phyloP scores from a whole-genome alignment of 1,284 basidiomycete species.

The Leccinum brunneo-olivaceum region DNA sequence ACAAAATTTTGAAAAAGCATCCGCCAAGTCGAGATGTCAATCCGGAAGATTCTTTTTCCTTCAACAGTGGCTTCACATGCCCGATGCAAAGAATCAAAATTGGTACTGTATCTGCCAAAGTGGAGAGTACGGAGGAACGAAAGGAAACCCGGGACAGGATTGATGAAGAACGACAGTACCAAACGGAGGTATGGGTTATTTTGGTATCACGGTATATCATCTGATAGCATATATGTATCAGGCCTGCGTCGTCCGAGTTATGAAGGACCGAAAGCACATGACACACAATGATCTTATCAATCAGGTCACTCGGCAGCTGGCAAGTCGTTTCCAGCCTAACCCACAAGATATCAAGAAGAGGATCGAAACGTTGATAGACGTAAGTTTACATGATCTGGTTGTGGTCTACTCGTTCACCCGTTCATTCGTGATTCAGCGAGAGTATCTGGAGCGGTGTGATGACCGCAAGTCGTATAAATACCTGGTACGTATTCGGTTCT shows the following conservation, averaged over 20 bases:
- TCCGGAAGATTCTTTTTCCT: slow-evolving; percentile 76
- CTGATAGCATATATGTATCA: slow-evolving; percentile 28
- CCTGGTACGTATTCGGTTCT: slow-evolving; percentile 36
- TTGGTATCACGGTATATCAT: slow-evolving; percentile 5
- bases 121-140: slow-evolving; percentile 84
- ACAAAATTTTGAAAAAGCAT: slow-evolving; percentile 87
- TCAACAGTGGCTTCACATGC: slow-evolving; percentile 79
- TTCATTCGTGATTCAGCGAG: slow-evolving; percentile 44
- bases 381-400: slow-evolving; percentile 30
- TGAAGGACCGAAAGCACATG: slow-evolving; percentile 95
- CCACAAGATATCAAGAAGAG: slow-evolving; percentile 88
- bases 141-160: slow-evolving; percentile 89
- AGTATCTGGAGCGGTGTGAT: slow-evolving; percentile 74
- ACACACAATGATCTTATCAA: slow-evolving; percentile 85
- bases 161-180: slow-evolving; percentile 87
- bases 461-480: slow-evolving; percentile 82
- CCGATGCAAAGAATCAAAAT: slow-evolving; percentile 92
- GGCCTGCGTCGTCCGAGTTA: slow-evolving; percentile 96
- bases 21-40: slow-evolving; percentile 84
- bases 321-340: slow-evolving; percentile 81
- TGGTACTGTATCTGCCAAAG: slow-evolving; percentile 77
- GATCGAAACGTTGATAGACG: slow-evolving; percentile 93
- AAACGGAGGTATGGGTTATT: slow-evolving; percentile 68
- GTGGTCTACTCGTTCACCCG: neutral
- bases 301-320: slow-evolving; percentile 85